phyloP scores from a whole-genome alignment of 345 rosid genomes.

The Ceriops tagal region DNA sequence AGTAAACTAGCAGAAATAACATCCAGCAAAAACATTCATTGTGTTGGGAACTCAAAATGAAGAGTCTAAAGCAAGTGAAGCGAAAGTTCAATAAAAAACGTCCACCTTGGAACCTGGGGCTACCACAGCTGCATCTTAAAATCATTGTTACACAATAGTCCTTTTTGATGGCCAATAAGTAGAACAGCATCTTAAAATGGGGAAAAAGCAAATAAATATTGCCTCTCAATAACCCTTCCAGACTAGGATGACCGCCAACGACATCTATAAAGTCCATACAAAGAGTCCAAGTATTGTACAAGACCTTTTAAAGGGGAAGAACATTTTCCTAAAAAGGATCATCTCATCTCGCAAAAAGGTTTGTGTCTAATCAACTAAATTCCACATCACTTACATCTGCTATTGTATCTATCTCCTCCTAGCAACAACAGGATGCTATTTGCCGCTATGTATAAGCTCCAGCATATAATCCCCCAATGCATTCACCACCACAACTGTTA shows the following conservation, averaged over 20 bases:
- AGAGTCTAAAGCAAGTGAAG: too few relatives aligned
- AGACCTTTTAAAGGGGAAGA: conserved; percentile 18
- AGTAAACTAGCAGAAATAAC: too few relatives aligned
- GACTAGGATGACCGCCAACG: neutral
- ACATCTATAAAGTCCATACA: conserved; percentile 9
- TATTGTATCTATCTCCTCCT: conserved; percentile 12
- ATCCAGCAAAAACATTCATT: too few relatives aligned
- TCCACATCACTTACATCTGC: conserved; percentile 21
- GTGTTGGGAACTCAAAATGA: too few relatives aligned
- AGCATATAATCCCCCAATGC: conserved; percentile 8
- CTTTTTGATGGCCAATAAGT: neutral
- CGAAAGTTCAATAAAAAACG: too few relatives aligned
- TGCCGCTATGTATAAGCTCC: neutral
- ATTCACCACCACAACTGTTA: conserved; percentile 11
- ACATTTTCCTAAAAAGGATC: neutral
- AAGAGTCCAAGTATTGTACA: conserved; percentile 22
- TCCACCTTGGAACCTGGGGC: too few relatives aligned
- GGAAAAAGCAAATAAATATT: neutral
- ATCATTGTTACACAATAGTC: too few relatives aligned
- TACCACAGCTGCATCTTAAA: too few relatives aligned
- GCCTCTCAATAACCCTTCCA: neutral
- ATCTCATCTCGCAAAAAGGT: neutral
- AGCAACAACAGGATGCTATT: conserved; percentile 6
- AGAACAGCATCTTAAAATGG: neutral
- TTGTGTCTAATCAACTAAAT: conserved; percentile 14